Percentiles rank a stretch among this genome's conserved stretches.
Conservation (phyloP, 2,329 filamentous ascomycete genomes). For the Fusarium albosuccineum region DNA sequence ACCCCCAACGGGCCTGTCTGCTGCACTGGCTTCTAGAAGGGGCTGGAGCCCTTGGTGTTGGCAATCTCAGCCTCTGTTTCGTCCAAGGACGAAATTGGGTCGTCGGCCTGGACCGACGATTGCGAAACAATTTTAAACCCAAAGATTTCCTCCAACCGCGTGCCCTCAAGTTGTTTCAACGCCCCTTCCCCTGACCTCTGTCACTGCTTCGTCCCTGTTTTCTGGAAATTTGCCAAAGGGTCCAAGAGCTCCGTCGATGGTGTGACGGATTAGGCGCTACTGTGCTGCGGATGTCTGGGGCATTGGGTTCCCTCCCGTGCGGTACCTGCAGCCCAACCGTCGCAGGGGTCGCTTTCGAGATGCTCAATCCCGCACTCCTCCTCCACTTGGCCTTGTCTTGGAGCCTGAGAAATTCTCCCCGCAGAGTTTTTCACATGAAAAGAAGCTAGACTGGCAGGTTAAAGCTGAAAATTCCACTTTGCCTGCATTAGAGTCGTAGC, state of each 20-base stretch:
- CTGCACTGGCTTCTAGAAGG: slow-evolving; percentile 22
- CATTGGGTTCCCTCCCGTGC: slow-evolving; percentile 41
- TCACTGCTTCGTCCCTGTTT: slow-evolving; percentile 26
- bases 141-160: slow-evolving; percentile 11
- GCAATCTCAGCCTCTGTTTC: slow-evolving; percentile 31
- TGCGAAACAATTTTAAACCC: slow-evolving; percentile 28
- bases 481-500: slow-evolving; percentile 12
- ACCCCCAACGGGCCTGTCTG: slow-evolving; percentile 17
- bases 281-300: slow-evolving; percentile 11
- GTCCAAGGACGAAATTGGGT: slow-evolving; percentile 27
- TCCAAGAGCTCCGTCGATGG: slow-evolving; percentile 20
- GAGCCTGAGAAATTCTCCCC: slow-evolving; percentile 16
- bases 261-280: slow-evolving; percentile 36
- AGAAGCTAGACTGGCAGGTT: slow-evolving; percentile 15
- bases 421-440: slow-evolving; percentile 18
- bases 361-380: slow-evolving; percentile 23
- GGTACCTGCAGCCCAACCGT: slow-evolving; percentile 44
- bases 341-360: slow-evolving; percentile 29
- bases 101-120: slow-evolving; percentile 30
- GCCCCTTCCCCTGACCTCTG: slow-evolving; percentile 1
- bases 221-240: slow-evolving; percentile 21
- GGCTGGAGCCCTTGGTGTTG: slow-evolving; percentile 17
- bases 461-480: slow-evolving; percentile 24
- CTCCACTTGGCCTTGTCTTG: slow-evolving; percentile 25
- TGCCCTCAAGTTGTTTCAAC: slow-evolving; percentile 18